These are phyloP conservation scores for Curvularia spicifera DNA, from an alignment of 2,329 filamentous ascomycete species.

Conservation along the genomic window DNA sequence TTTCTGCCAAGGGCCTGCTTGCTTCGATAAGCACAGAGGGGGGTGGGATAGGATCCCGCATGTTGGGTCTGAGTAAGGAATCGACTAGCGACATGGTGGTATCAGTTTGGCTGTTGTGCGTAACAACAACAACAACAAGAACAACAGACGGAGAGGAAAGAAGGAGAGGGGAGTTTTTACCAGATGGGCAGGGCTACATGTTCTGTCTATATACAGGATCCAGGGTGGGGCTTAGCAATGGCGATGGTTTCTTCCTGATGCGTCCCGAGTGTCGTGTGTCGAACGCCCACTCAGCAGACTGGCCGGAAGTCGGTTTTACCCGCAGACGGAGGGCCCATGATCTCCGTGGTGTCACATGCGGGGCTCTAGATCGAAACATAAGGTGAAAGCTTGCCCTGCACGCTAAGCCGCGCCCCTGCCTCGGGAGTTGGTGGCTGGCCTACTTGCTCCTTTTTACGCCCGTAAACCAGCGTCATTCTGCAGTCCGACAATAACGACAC, in stretches of 20 bases:
- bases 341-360: conserved; percentile 16
- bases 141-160: not conserved
- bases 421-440: conserved; percentile 1
- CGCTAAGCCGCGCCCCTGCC: conserved; percentile 8
- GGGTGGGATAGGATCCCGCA: conserved; percentile 74
- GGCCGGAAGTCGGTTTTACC: conserved; percentile 17
- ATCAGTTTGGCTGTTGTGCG: conserved; percentile 15
- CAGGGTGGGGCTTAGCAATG: conserved; percentile 7
- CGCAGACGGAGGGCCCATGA: conserved; percentile 11
- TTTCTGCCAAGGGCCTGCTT: conserved; percentile 69
- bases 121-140: not conserved
- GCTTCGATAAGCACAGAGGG: conserved; percentile 63
- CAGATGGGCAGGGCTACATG: conserved; percentile 12
- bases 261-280: conserved; percentile 15
- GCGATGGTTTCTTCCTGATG: conserved; percentile 10
- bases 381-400: conserved; percentile 8
- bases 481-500: conserved; percentile 20
- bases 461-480: conserved; percentile 17
- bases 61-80: conserved; percentile 49
- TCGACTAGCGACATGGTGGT: conserved; percentile 28
- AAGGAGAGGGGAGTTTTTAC: conserved; percentile 12
- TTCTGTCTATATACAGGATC: conserved; percentile 8
- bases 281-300: not conserved
- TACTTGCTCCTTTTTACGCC: conserved; percentile 17
- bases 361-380: conserved; percentile 18